These are phyloP conservation scores for Pseudohalonectria lignicola DNA, from an alignment of 2,329 filamentous ascomycete genomes.

Conservation along the genomic window DNA sequence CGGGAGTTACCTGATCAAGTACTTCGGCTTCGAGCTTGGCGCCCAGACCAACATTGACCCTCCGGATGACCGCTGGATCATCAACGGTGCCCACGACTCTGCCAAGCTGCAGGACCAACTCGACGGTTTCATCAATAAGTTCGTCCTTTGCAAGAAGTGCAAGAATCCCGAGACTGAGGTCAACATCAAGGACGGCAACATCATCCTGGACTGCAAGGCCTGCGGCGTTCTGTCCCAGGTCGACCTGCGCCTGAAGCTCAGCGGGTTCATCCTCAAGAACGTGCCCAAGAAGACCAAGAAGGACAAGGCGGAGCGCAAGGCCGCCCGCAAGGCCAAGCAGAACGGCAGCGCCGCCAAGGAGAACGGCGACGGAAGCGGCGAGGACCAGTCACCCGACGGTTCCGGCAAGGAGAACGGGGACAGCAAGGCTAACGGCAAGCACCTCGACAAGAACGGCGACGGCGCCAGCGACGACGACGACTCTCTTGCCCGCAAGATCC, in stretches of 20 bases:
- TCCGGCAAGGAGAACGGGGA: constrained; percentile 31
- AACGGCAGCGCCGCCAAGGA: constrained; percentile 49
- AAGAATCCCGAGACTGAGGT: constrained; percentile 99
- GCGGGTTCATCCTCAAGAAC: constrained; percentile 95
- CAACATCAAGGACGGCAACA: constrained; percentile 85
- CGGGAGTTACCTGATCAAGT: constrained; percentile 95
- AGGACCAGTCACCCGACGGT: constrained; percentile 37
- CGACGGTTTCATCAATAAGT: constrained; percentile 96
- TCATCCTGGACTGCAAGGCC: constrained; percentile 95
- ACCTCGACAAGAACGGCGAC: constrained; percentile 28
- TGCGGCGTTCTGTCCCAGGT: constrained; percentile 90
- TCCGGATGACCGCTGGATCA: constrained; percentile 98
- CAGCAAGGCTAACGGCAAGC: no score
- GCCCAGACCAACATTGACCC: constrained; percentile 98
- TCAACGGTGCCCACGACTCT: constrained; percentile 95
- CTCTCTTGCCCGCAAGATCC: constrained; percentile 61
- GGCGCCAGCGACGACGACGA: constrained; percentile 70
- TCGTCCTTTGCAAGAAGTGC: constrained; percentile 99
- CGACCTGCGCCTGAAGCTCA: constrained; percentile 88
- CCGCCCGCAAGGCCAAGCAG: constrained; percentile 82
- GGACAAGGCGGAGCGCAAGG: constrained; percentile 87
- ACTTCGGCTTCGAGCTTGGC: constrained; percentile 97
- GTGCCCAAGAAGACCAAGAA: constrained; percentile 91
- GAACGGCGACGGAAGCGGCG: constrained; percentile 47
- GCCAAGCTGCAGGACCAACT: constrained; percentile 95